Evolutionary conservation across 2,329 filamentous ascomycete species (phyloP), one percentile per base, ranked within the genome.

Genomic region (Cladosporium colombiae): DNA sequence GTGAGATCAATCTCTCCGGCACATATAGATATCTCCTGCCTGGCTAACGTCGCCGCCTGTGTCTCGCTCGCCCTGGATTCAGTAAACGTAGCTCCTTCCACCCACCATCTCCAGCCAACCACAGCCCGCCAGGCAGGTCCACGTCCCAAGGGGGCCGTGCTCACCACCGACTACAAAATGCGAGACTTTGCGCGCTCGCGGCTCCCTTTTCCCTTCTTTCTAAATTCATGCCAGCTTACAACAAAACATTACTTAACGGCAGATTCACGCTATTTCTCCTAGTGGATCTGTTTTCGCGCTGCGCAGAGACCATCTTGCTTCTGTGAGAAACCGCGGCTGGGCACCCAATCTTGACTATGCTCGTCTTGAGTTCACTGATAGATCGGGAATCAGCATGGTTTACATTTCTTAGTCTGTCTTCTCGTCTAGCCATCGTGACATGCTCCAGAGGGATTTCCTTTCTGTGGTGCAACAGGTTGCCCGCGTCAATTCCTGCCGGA

Each of bases 281-380:
- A 63, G 61, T 63, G 46, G 21, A 70, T 64, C 79, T 87, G 86
- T 88, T 88, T 87, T 88, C 85, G 85, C 84, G 85, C 88, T 88
- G 86, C 76, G 86, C 87, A 87, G 79, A 90, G 86, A 90, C 73
- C 70, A 81, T 27, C 72, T 73, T 77, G 73, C 60, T 62, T 40
- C 10, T 55, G 58, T 55, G 49, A 62, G 60, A 73, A 84, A 86
- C 86, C 86, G 85, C 89, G 82, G 86, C 88, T 90, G 88, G 88
- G 88, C 88, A 86, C 88, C 88, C 84, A 85, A 80, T 80, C 71
- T 88, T 83, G 86, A 88, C 86, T 86, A 86, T 87, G 85, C 85
- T 86, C 84, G 84, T 82, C 80, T 88, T 85, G 86, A 88, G 84
- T 81, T 81, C 74, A 82, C 79, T 83, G 86, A 89, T 80, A 84